phyloP scores from a whole-genome alignment of 106 monocot species.

The Dendrobium officinale region DNA sequence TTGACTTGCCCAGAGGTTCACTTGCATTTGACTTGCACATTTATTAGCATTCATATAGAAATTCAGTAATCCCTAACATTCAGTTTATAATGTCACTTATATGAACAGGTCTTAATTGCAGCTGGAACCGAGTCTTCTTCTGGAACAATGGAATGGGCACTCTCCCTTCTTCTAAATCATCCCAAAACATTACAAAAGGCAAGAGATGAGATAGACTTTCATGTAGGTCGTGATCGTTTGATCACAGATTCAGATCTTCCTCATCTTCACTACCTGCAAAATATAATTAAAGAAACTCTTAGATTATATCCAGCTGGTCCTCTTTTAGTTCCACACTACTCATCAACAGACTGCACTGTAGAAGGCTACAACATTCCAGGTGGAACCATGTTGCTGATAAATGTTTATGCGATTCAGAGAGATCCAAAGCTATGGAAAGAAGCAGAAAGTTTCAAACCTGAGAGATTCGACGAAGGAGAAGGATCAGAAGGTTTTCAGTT shows the following conservation, averaged over 20 bases:
- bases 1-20: too few relatives aligned
- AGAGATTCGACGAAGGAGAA: slow-evolving; percentile 20
- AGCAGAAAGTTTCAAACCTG: slow-evolving; percentile 21
- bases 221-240: slow-evolving; percentile 1
- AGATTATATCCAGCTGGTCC: slow-evolving; percentile 20
- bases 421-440: slow-evolving; percentile 13
- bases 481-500: not conserved
- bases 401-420: slow-evolving; percentile 23
- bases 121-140: slow-evolving; percentile 27
- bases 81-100: not conserved
- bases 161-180: slow-evolving; percentile 31
- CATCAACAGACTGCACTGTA: slow-evolving; percentile 19
- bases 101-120: slow-evolving; percentile 6
- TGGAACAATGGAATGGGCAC: slow-evolving; percentile 26
- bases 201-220: slow-evolving; percentile 18
- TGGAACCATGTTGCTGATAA: slow-evolving; percentile 27
- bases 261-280: slow-evolving; percentile 25
- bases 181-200: slow-evolving; percentile 19
- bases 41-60: too few relatives aligned
- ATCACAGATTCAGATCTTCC: slow-evolving; percentile 23
- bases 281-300: slow-evolving; percentile 24
- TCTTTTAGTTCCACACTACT: slow-evolving; percentile 20
- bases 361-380: slow-evolving; percentile 16
- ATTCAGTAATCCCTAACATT: not conserved
- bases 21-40: too few relatives aligned